These are phyloP conservation scores for Trichoderma polysporum DNA, from an alignment of 2,329 filamentous ascomycete species.

Conservation along the genomic window DNA sequence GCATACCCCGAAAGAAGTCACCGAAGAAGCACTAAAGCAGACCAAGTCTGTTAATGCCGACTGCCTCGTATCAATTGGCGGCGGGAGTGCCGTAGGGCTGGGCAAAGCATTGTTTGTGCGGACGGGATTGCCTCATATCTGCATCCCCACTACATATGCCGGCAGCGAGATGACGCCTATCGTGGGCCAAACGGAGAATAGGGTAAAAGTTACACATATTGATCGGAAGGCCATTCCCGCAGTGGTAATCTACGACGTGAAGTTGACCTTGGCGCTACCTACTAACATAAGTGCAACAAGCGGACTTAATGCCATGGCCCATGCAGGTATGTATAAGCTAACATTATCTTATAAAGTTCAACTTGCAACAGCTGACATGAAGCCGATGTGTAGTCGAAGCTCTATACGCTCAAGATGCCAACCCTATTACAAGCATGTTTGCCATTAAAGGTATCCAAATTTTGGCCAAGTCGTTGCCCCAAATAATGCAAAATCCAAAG, in stretches of 20 bases:
- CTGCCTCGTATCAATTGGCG: slow-evolving; percentile 38
- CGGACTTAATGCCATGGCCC: slow-evolving; percentile 65
- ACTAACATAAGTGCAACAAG: slow-evolving; percentile 53
- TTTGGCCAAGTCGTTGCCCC: slow-evolving; percentile 54
- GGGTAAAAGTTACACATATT: slow-evolving; percentile 55
- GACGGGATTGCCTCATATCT: slow-evolving; percentile 53
- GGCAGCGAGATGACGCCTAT: slow-evolving; percentile 66
- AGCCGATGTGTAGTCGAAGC: slow-evolving; percentile 50
- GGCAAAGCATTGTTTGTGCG: slow-evolving; percentile 58
- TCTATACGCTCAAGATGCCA: slow-evolving; percentile 60
- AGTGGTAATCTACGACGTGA: slow-evolving; percentile 64
- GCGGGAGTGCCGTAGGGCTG: slow-evolving; percentile 49
- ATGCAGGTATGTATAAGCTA: slow-evolving; percentile 45
- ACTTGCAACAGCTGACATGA: not conserved
- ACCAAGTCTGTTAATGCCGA: slow-evolving; percentile 48
- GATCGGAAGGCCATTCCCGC: slow-evolving; percentile 60
- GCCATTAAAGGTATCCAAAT: slow-evolving; percentile 57
- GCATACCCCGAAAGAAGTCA: slow-evolving; percentile 61
- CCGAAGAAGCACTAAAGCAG: slow-evolving; percentile 54
- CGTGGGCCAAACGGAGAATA: slow-evolving; percentile 59
- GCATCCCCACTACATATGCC: slow-evolving; percentile 60
- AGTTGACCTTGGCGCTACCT: slow-evolving; percentile 60
- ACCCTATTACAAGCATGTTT: slow-evolving; percentile 58
- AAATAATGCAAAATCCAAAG: slow-evolving; percentile 46
- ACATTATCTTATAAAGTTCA: slow-evolving; percentile 23